These are phyloP conservation scores for Chaetomium olivaceum DNA, from an alignment of 2,329 filamentous ascomycete genomes.

Conservation along the genomic window DNA sequence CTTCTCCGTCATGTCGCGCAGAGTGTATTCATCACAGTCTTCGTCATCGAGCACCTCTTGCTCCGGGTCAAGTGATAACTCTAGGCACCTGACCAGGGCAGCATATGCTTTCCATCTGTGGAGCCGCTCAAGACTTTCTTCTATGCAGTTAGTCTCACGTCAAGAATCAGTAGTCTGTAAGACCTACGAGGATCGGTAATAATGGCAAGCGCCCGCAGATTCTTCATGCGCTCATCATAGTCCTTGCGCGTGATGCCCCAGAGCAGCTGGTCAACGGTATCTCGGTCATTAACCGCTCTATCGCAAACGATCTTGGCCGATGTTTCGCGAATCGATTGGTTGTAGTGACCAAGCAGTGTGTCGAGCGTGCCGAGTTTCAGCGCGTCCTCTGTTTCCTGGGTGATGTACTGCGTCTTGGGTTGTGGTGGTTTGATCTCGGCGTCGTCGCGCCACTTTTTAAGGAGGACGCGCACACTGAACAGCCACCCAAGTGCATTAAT, in stretches of 20 bases:
- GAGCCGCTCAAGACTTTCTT: constrained; percentile 49
- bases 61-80: constrained; percentile 55
- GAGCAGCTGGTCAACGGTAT: constrained; percentile 53
- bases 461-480: constrained; percentile 57
- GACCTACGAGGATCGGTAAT: constrained; percentile 53
- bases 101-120: constrained; percentile 54
- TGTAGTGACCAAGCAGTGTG: constrained; percentile 69
- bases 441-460: constrained; percentile 61
- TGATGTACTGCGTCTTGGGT: constrained; percentile 71
- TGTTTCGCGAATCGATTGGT: constrained; percentile 70
- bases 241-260: constrained; percentile 60
- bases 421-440: constrained; percentile 66
- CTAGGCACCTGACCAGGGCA: constrained; percentile 61
- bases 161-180: too few species aligned
- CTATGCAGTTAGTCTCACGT: constrained; percentile 34
- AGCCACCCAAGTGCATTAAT: constrained; percentile 61
- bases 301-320: constrained; percentile 61
- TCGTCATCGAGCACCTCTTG: constrained; percentile 55
- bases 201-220: constrained; percentile 57
- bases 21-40: constrained; percentile 62
- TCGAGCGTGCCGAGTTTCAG: constrained; percentile 66
- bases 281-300: constrained; percentile 58
- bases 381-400: constrained; percentile 72
- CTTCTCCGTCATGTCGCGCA: constrained; percentile 63
- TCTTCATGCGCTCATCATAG: constrained; percentile 60